phyloP scores from a whole-genome alignment of 768 basidiomycete species.

The Phylloporus sp. region DNA sequence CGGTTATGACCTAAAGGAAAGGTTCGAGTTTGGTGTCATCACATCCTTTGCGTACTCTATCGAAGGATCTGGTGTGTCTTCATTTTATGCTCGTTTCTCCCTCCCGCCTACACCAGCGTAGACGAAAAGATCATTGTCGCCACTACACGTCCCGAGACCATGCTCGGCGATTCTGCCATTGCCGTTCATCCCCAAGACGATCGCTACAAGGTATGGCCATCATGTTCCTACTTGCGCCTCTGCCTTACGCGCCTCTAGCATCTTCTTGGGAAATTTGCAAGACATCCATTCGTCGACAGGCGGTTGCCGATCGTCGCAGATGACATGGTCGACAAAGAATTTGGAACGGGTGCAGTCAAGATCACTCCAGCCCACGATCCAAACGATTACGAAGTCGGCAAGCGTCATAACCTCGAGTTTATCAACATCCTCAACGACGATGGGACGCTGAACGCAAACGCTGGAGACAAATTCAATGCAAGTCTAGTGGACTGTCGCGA shows the following conservation, averaged over 20 bases:
- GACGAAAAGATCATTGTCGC: constrained; percentile 92
- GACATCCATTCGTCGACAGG: constrained; percentile 85
- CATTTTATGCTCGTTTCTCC: background rate
- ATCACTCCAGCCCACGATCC: constrained; percentile 98
- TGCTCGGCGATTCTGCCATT: constrained; percentile 96
- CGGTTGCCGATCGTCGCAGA: constrained; percentile 87
- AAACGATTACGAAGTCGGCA: constrained; percentile 93
- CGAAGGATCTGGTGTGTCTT: constrained; percentile 65
- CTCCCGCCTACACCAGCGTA: constrained; percentile 20
- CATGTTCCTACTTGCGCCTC: background rate
- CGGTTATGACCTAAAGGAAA: constrained; percentile 92
- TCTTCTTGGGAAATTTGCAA: constrained; percentile 87
- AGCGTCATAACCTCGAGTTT: constrained; percentile 82
- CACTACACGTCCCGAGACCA: constrained; percentile 97
- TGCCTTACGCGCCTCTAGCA: constrained; percentile 42
- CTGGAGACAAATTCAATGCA: constrained; percentile 72
- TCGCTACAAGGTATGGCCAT: constrained; percentile 63
- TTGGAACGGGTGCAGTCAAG: constrained; percentile 98
- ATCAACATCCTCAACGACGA: constrained; percentile 96
- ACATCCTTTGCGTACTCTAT: constrained; percentile 94
- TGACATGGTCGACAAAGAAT: constrained; percentile 86
- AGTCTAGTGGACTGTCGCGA: constrained; percentile 6
- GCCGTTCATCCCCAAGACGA: constrained; percentile 93
- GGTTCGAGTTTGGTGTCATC: constrained; percentile 94
- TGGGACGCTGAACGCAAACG: constrained; percentile 90